Base-by-base conservation (phyloP, 2,329 filamentous ascomycete genomes). In the Cladophialophora chaetospira region DNA sequence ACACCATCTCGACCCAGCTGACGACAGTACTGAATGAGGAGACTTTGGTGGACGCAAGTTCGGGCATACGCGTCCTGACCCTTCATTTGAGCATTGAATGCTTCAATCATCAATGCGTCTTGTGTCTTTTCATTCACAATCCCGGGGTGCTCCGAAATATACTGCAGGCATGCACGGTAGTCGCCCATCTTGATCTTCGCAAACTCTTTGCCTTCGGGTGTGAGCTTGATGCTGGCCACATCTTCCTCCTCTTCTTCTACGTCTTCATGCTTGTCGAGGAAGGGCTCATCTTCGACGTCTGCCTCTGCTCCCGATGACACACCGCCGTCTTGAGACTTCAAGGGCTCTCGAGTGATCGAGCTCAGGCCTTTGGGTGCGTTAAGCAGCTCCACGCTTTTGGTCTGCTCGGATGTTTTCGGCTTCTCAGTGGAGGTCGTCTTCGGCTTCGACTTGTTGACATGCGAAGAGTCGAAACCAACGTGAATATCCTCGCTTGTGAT, bases 1-100 rank as follows among this genome's bases (percentile, higher is more conserved):
- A 97, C 91, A 19, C 93, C 93, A 67, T 97, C 91, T 63, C 84
- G 85, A 60, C 93, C 92, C 5, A 99, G 81, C 38, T 91, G 88
- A 8, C 93, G 85, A 75, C 94, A 99, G 77, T 99, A 99, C 72
- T 99, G 94, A 36, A 99, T 77, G 10, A 99, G 80, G 13, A 97
- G 80, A 2, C 88, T 93, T 71, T 97, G 92, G 74, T 99, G 94
- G 19, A 99, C 91, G 73, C 87, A 97, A 71, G 93, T 89, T 45
- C 87, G 84, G 3, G 90, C 86, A 64, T 88, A 84, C n/a, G 89
- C 87, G 53, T 88, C 84, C 63, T 89, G 84, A 54, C 84, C 83
- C 62, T 90, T 86, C 57, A 95, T 82, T 63, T 93, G 88, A 0
- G 87, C 85, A 70, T 96, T 92, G 75, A 99, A 97, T 0, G 92